Base-by-base conservation (phyloP, 2,329 filamentous ascomycete species). In the Phoma sp. region DNA sequence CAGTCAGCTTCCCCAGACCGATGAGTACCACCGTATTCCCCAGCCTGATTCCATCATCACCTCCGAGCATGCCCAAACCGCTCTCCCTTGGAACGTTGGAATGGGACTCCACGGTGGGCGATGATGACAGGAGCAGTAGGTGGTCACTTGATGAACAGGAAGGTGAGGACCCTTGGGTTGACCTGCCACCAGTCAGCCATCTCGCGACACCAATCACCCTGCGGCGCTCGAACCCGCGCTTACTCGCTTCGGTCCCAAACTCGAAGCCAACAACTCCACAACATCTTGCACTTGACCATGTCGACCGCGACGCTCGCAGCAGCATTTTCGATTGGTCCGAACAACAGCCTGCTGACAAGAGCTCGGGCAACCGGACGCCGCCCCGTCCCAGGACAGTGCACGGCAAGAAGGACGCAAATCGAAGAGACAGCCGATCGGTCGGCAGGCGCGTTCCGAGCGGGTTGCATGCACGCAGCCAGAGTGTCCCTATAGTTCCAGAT, bases 271-370 rank as follows among this genome's bases (percentile, higher is more conserved):
- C 73, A 8, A 78, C 76, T 31, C 75, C 76, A 51, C 71, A 74
- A 43, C 73, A 76, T 49, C 65, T 73, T 47, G 64, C 62, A 43
- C 60, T 67, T 44, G 72, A 75, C 32, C 61, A 74, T 64, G 57
- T 68, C 60, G 75, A 81, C 57, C 73, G 69, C 60, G 77, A 76
- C 55, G 75, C 74, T 40, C 82, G 79, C 57, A 90, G 88, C 72
- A 92, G 84, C 62, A 79, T 93, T 3, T 93, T 93, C 65, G 90
- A 93, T 72, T 92, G 89, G 89, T 86, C 87, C 43, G 90, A 93
- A 71, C 82, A 88, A 13, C 76, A 84, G 24, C 76, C 79, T 6
- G 79, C 84, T 55, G 88, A 90, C 52, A 89, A 86, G 74, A 76
- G 80, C 47, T 84, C 88, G 41, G 75, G 77, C 15, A 83, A 82